Base-by-base conservation (phyloP, 331 rosid species). In the Prunus yedoensis region DNA sequence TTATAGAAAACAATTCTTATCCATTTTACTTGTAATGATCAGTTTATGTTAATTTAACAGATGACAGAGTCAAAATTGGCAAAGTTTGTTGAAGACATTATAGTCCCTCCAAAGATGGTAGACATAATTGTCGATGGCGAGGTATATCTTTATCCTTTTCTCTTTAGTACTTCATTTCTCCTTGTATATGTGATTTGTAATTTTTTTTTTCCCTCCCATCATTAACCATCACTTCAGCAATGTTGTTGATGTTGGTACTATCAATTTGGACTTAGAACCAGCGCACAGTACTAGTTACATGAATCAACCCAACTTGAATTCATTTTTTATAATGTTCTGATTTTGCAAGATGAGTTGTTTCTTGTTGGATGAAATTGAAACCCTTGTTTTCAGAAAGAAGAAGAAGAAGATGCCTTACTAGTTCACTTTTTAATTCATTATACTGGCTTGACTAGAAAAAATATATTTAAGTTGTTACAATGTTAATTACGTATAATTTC, bases 101-200 rank as follows among this genome's bases (percentile, higher is more conserved):
- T 94, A 53, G 89, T 94, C 76, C 97, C 99, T 79, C 97, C 99
- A 78, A 92, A 96, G 82, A 94, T 94, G 96, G 93, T 94, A 59
- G 97, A 94, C 83, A 72, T 94, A 73, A 85, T 92, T 74, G 89
- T 89, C 67, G 97, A 94, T 71, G 96, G 96, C 81, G 97, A 94
- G 97, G 98, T 94, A 84, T 74, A 52, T n/a, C 47, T 66, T 54
- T 43, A 79, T 75, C 49, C 59, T 43, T 18, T 70, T 54, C 68
- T 71, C 51, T 64, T 66, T 83, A 30, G 32, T 57, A 65, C 25
- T 30, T 63, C 20, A 18, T 38, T 49, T 73, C 16, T 67, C 41
- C 62, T 20, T 49, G 50, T 74, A 28, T 6, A n/a, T 21, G 38
- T 73, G 73, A 30, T 76, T 58, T 46, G 35, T 30, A 20, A 49